Evolutionary conservation across 2,329 filamentous ascomycete genomes (phyloP), one percentile per base, ranked within the genome.

Genomic region (Helotiales sp.): DNA sequence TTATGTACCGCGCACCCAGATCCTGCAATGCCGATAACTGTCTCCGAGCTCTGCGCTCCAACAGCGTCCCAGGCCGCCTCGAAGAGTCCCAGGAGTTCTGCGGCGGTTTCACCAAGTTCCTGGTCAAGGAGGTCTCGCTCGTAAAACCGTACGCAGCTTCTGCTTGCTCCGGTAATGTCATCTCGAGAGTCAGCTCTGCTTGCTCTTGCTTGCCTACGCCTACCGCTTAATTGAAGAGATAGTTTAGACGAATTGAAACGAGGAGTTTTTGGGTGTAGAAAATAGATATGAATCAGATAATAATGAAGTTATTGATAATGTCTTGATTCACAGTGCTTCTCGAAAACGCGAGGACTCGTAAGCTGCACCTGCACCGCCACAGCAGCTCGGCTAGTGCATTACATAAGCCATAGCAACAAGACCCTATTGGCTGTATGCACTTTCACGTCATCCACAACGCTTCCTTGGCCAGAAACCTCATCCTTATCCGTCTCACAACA

Each of bases 1-100:
- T 49, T 30, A 61, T 28, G n/a, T 71, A 66, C 47, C 67, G 69
- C 57, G 10, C 37, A 10, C 57, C 57, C 1, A 22, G 37, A 20
- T 2, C 24, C 28, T 60, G 57, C 24, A 17, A 17, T 7, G 57
- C 57, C 11, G 57, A 60, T 13, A 60, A 60, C 15, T 60, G 57
- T 32, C 57, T 60, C n/a, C 57, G 57, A 10, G 37, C 57, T 17
- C 57, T 60, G 1, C 57, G 57, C 28, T 45, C 37, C 1, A 15
- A 13, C 15, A 49, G 57, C 24, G 20, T 60, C 1, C 43, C 57
- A 32, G 57, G 57, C 15, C 57, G 57, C n/a, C 24, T 60, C 1
- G 43, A 47, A 11, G 57, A 60, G 13, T 60, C 57, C 8, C 57
- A 60, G 28, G 57, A 10, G 7, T 60, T 60, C 57, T 60, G 57